Evolutionary conservation across 768 basidiomycete species (phyloP).

Genomic region (Galerina sulciceps): DNA sequence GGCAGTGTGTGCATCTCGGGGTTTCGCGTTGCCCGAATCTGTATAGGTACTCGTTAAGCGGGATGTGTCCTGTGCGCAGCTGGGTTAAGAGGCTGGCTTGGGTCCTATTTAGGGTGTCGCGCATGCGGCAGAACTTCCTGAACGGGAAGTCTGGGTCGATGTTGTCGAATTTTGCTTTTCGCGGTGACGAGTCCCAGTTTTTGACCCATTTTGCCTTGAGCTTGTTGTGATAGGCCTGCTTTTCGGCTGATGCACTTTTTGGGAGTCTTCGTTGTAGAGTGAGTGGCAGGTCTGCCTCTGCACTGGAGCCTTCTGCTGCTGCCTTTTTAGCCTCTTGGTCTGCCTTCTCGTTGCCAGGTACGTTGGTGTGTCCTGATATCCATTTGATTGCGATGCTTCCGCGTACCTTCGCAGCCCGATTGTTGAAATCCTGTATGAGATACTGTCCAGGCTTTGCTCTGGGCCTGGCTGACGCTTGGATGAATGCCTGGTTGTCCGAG

Average conservation of each 20-base stretch:
- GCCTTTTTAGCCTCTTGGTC: slow-evolving; percentile 30
- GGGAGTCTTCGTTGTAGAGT: not conserved
- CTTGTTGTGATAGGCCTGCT: slow-evolving; percentile 10
- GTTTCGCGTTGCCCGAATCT: too few relatives aligned
- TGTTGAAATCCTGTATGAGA: not conserved
- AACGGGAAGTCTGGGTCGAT: slow-evolving; percentile 19
- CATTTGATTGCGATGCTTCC: slow-evolving; percentile 17
- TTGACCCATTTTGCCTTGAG: slow-evolving; percentile 5
- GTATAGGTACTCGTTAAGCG: too few relatives aligned
- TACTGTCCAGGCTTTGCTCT: slow-evolving; percentile 14
- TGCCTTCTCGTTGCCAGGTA: slow-evolving; percentile 29
- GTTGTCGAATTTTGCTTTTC: not conserved
- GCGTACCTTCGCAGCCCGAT: not conserved
- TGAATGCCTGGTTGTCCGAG: slow-evolving; percentile 18
- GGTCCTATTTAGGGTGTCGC: too few relatives aligned
- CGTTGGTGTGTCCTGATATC: slow-evolving; percentile 29
- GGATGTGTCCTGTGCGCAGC: too few relatives aligned
- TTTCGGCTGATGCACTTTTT: slow-evolving; percentile 19
- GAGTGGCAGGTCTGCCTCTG: slow-evolving; percentile 6
- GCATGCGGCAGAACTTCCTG: too few relatives aligned
- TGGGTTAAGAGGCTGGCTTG: too few relatives aligned
- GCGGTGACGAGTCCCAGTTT: slow-evolving; percentile 13
- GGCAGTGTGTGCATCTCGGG: too few relatives aligned
- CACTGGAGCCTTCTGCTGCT: slow-evolving; percentile 5
- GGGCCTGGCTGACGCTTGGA: slow-evolving; percentile 3